Evolutionary conservation across 768 basidiomycete genomes (phyloP), one percentile per base, ranked within the genome.

Genomic region (Pleurotus cornucopiae): DNA sequence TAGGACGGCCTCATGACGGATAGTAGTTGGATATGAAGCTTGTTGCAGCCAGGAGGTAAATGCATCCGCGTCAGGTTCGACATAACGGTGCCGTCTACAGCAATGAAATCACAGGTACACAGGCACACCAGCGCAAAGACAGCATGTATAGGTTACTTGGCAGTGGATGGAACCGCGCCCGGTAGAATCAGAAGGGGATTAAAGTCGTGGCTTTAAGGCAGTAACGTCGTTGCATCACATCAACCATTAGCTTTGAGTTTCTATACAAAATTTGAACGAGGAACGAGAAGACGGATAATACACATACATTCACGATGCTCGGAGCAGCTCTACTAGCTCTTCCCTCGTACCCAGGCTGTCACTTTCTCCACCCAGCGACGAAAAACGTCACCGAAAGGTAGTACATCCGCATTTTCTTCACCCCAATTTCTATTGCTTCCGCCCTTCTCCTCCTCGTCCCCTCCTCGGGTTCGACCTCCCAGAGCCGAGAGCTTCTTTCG

Each of bases 401-500:
- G 18, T 13, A 21, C 37, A 39, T 41, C n/a, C 26, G 39, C 25
- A 25, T 53, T 39, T 18, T 53, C 51, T 20, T 30, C 30, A 16
- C 16, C n/a, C 34, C 34, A 53, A 20, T 38, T 21, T 39, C 16
- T 16, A 23, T 23, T 12, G 23, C 16, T 7, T n/a, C 38, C 38
- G n/a, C 21, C 51, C 12, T 53, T 38, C 16, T 25, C n/a, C 41
- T 46, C 26, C n/a, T 47, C 34, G 30, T 34, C 9, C 30, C 7
- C 30, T 34, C 30, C 30, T 34, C 30, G 30, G 30, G 30, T 34
- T 34, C 30, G 30, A 34, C 30, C 30, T 46, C 51, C 51, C n/a
- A 41, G 20, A 21, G 4, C 38, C 18, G 14, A 18, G 11, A 38
- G 61, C 59, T 49, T 63, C 38, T 49, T 66, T 59, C 64, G 66